Conservation (phyloP, 805 yeast species). For the Starmerella apicola region DNA sequence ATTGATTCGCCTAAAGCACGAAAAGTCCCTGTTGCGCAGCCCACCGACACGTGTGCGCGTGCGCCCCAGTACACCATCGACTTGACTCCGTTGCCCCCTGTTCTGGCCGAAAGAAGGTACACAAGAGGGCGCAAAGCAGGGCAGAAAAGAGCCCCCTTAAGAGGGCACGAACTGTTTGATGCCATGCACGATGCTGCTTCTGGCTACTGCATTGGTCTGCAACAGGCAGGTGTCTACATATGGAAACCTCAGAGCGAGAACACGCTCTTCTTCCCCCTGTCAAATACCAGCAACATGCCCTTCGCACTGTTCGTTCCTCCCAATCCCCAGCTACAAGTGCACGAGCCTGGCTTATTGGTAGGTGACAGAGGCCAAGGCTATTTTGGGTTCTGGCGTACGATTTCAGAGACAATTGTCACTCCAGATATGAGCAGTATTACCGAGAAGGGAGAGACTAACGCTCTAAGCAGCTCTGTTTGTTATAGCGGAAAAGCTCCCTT, state of each 20-base stretch:
- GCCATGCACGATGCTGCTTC: too few relatives aligned
- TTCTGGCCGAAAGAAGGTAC: background rate
- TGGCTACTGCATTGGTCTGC: conserved; percentile 11
- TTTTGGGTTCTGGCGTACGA: conserved; percentile 50
- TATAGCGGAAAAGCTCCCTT: too few relatives aligned
- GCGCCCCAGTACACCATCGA: conserved; percentile 13
- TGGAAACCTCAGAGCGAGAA: conserved; percentile 8
- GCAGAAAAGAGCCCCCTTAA: too few relatives aligned
- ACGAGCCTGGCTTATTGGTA: conserved; percentile 59
- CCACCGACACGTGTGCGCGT: conserved; percentile 6
- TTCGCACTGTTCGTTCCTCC: conserved; percentile 48
- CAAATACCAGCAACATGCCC: conserved; percentile 20
- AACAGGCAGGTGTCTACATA: conserved; percentile 3
- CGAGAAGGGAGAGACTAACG: too few relatives aligned
- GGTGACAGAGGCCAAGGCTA: conserved; percentile 50
- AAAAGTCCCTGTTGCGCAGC: too few relatives aligned
- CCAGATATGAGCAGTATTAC: too few relatives aligned
- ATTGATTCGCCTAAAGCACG: too few relatives aligned
- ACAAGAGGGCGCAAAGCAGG: conserved; percentile 1
- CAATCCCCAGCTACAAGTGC: conserved; percentile 32
- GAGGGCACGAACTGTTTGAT: too few relatives aligned
- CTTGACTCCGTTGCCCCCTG: conserved; percentile 1
- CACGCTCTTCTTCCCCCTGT: conserved; percentile 11
- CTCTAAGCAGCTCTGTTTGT: too few relatives aligned
- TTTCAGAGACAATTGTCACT: too few relatives aligned